Evolutionary conservation across 2,329 filamentous ascomycete species (phyloP), one percentile per base, ranked within the genome.

Genomic region (Triangularia setosa): DNA sequence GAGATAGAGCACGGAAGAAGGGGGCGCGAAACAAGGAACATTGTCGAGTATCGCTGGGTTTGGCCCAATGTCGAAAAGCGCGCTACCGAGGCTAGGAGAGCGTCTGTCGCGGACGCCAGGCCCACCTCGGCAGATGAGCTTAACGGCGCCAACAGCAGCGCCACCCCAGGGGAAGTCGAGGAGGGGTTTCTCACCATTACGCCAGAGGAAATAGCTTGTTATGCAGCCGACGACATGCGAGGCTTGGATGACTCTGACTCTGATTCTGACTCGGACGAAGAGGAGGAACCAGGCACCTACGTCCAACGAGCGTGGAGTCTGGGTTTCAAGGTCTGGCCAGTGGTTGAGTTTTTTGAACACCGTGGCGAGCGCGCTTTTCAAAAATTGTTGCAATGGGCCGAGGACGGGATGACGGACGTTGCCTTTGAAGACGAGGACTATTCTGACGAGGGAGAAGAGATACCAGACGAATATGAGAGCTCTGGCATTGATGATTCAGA

Each of bases 21-120:
- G 70, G 58, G 25, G 64, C 3, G 56, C 3, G 40, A 23, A 21
- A 48, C 40, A 2, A 48, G 11, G 8, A 48, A 48, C n/a, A 21
- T 48, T 9, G 9, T 48, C n/a, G 40, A 69, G 30, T 60, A 52
- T 23, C 16, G 73, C 7, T 77, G 70, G 62, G 74, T 72, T 63
- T 77, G 75, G 75, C 72, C 72, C 4, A 67, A 75, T 56, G 24
- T 69, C 12, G 60, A 67, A 11, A 48, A 48, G n/a, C 40, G 40
- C 40, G 40, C 40, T 21, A n/a, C n/a, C 3, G 40, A 48, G 2
- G 40, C 40, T 6, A 4, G 40, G 40, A 64, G 66, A 0, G n/a
- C 67, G 12, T 62, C 66, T 0, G 25, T 67, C 23, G 48, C 14
- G 6, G 58, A 54, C 2, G 65, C 62, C 59, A 59, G 53, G 25